Conservation (phyloP, 192 early-diverging fungal genomes). For the Backusella westeae region DNA sequence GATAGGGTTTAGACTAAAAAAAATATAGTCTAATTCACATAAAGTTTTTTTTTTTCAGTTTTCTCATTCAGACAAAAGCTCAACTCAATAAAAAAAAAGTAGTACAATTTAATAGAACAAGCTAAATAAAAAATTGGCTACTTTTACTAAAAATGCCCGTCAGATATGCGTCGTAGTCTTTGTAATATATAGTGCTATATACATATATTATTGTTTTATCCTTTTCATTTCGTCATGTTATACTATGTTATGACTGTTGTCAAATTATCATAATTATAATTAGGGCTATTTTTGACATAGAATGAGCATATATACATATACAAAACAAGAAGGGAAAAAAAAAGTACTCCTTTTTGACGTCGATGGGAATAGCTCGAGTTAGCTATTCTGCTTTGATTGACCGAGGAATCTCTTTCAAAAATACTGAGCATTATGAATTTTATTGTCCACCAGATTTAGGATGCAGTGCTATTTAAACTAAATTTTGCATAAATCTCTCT, state of each 20-base stretch:
- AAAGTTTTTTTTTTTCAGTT: not conserved
- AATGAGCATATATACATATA: no score
- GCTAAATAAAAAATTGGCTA: no score
- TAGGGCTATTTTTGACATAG: not conserved
- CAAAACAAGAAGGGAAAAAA: no score
- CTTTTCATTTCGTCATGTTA: not conserved
- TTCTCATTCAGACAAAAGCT: no score
- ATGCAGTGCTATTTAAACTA: not conserved
- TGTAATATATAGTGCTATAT: no score
- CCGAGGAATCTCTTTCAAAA: not conserved
- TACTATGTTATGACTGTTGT: not conserved
- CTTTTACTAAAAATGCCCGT: no score
- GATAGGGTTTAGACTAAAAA: not conserved
- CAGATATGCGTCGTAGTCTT: no score
- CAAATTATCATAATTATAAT: not conserved
- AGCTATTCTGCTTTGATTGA: not conserved
- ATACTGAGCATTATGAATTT: not conserved
- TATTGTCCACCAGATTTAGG: not conserved
- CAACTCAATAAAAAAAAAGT: not conserved
- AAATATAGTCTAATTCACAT: not conserved
- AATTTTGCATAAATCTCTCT: not conserved
- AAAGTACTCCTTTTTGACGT: not conserved
- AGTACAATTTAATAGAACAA: not conserved
- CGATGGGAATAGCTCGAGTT: not conserved
- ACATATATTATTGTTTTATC: not conserved